Percentiles rank a stretch among this genome's conserved stretches.
Conservation (phyloP, 169 alveolate genomes). For the Theileria sp. region DNA sequence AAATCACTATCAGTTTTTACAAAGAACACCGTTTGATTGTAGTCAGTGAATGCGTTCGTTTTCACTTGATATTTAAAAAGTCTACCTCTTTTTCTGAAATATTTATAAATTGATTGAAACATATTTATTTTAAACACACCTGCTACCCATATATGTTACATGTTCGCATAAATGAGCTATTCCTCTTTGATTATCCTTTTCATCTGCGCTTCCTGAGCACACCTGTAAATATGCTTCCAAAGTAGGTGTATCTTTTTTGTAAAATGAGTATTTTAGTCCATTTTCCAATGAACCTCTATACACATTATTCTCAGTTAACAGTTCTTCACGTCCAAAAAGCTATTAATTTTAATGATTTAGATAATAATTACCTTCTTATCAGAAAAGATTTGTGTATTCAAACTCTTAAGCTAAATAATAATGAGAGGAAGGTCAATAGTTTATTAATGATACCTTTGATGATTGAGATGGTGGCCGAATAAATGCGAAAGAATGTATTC, state of each 20-base stretch:
- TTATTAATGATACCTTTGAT: background rate
- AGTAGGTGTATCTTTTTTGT: slow-evolving; percentile 47
- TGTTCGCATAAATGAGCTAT: slow-evolving; percentile 85
- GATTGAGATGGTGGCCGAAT: slow-evolving; percentile 2
- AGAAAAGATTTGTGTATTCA: background rate
- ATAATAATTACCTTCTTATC: background rate
- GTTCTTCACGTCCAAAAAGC: background rate
- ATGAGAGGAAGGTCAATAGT: background rate
- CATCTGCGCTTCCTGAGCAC: slow-evolving; percentile 81
- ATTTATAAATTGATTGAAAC: slow-evolving; percentile 1
- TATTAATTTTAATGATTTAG: background rate
- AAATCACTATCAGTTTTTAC: slow-evolving; percentile 44
- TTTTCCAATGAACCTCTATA: slow-evolving; percentile 53
- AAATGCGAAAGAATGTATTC: background rate
- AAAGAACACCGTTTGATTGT: slow-evolving; percentile 83
- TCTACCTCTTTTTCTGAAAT: slow-evolving; percentile 67
- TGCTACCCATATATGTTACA: slow-evolving; percentile 84
- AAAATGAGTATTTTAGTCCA: slow-evolving; percentile 68
- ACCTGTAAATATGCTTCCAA: slow-evolving; percentile 76
- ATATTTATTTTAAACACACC: slow-evolving; percentile 42
- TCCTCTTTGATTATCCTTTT: slow-evolving; percentile 79
- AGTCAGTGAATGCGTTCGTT: slow-evolving; percentile 85
- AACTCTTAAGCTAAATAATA: background rate
- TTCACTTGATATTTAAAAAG: slow-evolving; percentile 63
- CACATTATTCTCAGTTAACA: slow-evolving; percentile 28